Percentiles rank a stretch among this genome's conserved stretches.
phyloP scores from a whole-genome alignment of 352 stramenopile species.

The Globisporangium recalcitrans region DNA sequence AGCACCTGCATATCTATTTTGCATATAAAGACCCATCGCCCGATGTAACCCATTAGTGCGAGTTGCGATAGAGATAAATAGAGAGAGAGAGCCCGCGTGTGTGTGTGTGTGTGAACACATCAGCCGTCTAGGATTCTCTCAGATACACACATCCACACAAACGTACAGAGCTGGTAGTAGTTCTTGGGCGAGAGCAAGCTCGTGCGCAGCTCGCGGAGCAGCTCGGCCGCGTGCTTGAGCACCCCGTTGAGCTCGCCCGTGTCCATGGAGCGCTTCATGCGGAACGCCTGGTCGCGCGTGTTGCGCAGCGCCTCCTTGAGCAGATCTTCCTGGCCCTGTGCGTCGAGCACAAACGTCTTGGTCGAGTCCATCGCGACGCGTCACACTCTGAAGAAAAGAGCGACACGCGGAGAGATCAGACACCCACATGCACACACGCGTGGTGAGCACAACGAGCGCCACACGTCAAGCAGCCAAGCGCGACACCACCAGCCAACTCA shows the following conservation, averaged over 20 bases:
- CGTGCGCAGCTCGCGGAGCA: constrained; percentile 84
- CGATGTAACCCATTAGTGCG: no score
- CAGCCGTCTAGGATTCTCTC: no score
- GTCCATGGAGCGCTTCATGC: constrained; percentile 84
- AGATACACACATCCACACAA: no score
- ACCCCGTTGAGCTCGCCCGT: constrained; percentile 61
- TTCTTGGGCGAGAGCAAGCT: constrained; percentile 95
- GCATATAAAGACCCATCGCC: no score
- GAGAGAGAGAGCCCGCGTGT: no score
- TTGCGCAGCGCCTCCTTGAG: constrained; percentile 70
- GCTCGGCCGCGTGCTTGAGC: constrained; percentile 75
- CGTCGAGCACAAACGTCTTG: constrained; percentile 50
- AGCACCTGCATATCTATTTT: constrained; percentile 86
- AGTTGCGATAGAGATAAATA: no score
- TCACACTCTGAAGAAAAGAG: background rate
- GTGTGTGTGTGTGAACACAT: no score
- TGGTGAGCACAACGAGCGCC: no score
- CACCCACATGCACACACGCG: background rate
- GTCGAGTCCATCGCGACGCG: constrained; percentile 7
- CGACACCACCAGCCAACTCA: no score
- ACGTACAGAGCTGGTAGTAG: constrained; percentile 99
- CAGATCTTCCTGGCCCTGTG: constrained; percentile 60
- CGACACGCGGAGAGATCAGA: background rate
- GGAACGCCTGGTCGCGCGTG: constrained; percentile 72
- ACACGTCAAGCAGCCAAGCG: no score